Percentiles rank a stretch among this genome's conserved stretches.
phyloP scores from a whole-genome alignment of 768 basidiomycete genomes.

The Termitomyces sp. region DNA sequence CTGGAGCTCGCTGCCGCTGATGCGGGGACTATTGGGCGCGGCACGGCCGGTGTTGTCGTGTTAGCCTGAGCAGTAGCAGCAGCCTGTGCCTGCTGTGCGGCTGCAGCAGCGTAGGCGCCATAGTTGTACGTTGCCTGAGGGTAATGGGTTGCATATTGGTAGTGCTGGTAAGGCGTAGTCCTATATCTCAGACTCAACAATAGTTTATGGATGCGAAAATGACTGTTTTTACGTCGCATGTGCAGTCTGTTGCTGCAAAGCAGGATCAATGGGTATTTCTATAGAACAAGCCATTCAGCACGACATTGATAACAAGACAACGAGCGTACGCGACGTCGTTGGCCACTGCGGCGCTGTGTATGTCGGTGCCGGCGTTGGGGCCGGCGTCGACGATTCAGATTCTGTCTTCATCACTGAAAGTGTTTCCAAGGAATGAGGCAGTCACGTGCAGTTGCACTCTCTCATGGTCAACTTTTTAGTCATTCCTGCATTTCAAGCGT shows the following conservation, averaged over 20 bases:
- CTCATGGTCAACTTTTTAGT: conserved; percentile 12
- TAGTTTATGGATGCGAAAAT: conserved; percentile 12
- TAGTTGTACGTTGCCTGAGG: conserved; percentile 43
- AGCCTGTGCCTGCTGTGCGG: conserved; percentile 22
- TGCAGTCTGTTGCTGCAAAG: conserved; percentile 56
- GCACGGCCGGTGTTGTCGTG: conserved; percentile 18
- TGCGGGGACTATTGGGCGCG: conserved; percentile 8
- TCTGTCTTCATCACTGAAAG: conserved; percentile 35
- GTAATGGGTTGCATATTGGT: conserved; percentile 40
- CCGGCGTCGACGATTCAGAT: conserved; percentile 20
- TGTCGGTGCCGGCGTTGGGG: conserved; percentile 23
- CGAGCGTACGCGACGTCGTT: conserved; percentile 21
- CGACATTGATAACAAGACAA: background rate
- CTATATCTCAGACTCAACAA: conserved; percentile 25
- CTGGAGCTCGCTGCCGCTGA: conserved; percentile 23
- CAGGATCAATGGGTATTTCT: conserved; percentile 64
- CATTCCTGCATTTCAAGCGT: too few species aligned
- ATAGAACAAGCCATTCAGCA: background rate
- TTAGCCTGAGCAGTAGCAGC: conserved; percentile 19
- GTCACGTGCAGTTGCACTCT: background rate
- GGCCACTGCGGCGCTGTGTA: conserved; percentile 29
- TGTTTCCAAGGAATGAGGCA: background rate
- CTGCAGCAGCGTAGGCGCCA: conserved; percentile 31
- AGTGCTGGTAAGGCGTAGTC: conserved; percentile 46
- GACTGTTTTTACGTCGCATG: conserved; percentile 35